Evolutionary conservation across 2,329 filamentous ascomycete genomes (phyloP), one percentile per base, ranked within the genome.

Genomic region (Plenodomus lindquistii): DNA sequence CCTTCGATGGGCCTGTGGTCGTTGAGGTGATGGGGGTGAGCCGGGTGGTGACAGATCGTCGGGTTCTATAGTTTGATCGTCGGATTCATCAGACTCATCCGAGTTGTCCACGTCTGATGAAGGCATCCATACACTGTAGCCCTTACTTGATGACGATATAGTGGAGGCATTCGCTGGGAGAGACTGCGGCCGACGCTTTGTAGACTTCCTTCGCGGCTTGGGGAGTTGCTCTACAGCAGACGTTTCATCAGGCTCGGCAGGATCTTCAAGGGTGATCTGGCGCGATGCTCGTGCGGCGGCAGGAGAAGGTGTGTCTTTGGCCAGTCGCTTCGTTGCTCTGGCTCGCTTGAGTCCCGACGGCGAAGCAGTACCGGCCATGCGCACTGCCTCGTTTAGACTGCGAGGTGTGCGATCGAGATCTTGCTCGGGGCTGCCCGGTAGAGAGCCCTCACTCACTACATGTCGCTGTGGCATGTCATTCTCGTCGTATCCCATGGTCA

Each of bases 91-190:
- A 35, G 65, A 68, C 48, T 71, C 64, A 40, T 71, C 68, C 5
- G 65, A 70, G 40, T 63, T 49, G 7, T 72, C 61, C 9, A 63
- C 53, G 35, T 75, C 71, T 3, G 74, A 75, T 2, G 69, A 62
- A 20, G 77, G 77, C 61, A 79, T 69, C 77, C 77, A 80, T 11
- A 80, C 77, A 42, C 72, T 77, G 60, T 76, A 79, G 39, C 72
- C 73, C 54, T 74, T 75, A 46, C 67, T 67, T 52, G 60, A 58
- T 21, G 59, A 52, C 42, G 65, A 63, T 40, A 66, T 44, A 11
- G 44, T 36, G 7, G 48, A 52, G 24, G 58, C 49, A 3, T 59
- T 62, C 24, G 61, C 40, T 20, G 62, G 56, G 11, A 64, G 50
- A 4, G 62, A 60, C 27, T 62, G 54, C 40, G 63, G 60, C 35